These are phyloP conservation scores for Leishmania tarentolae DNA, from an alignment of 208 protist genomes.

Conservation along the genomic window DNA sequence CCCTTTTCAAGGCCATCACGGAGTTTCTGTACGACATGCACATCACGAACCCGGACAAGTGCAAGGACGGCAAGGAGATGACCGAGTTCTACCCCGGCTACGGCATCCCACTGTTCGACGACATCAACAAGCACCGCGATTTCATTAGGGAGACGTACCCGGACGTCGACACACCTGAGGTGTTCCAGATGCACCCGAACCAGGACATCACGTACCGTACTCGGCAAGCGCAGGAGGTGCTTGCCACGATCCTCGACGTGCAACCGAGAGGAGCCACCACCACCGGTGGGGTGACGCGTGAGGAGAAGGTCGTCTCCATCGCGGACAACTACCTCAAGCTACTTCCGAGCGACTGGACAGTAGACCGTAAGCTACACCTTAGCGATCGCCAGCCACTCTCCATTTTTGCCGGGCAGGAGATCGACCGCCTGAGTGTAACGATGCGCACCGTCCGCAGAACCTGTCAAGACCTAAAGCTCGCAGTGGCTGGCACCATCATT, in stretches of 20 bases:
- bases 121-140: conserved; percentile 93
- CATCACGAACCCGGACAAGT: conserved; percentile 91
- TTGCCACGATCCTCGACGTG: conserved; percentile 96
- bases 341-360: conserved; percentile 90
- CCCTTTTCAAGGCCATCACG: conserved; percentile 98
- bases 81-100: conserved; percentile 89
- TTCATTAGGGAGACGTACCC: conserved; percentile 96
- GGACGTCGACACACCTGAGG: conserved; percentile 95
- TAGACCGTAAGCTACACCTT: conserved; percentile 82
- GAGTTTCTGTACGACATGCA: conserved; percentile 92
- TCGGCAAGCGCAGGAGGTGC: conserved; percentile 90
- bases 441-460: conserved; percentile 85
- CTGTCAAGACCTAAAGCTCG: conserved; percentile 94
- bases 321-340: conserved; percentile 92
- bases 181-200: conserved; percentile 98
- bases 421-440: conserved; percentile 93
- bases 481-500: conserved; percentile 98
- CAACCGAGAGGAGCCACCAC: conserved; percentile 93
- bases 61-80: conserved; percentile 80
- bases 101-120: conserved; percentile 92
- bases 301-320: conserved; percentile 93
- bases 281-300: conserved; percentile 89
- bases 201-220: conserved; percentile 96
- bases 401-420: conserved; percentile 96
- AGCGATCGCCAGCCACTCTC: conserved; percentile 93